A percentile compares a stretch with the other conserved stretches of the same genome.
phyloP scores from a whole-genome alignment of 2,329 filamentous ascomycete genomes.

The Podosphaera aphanis region DNA sequence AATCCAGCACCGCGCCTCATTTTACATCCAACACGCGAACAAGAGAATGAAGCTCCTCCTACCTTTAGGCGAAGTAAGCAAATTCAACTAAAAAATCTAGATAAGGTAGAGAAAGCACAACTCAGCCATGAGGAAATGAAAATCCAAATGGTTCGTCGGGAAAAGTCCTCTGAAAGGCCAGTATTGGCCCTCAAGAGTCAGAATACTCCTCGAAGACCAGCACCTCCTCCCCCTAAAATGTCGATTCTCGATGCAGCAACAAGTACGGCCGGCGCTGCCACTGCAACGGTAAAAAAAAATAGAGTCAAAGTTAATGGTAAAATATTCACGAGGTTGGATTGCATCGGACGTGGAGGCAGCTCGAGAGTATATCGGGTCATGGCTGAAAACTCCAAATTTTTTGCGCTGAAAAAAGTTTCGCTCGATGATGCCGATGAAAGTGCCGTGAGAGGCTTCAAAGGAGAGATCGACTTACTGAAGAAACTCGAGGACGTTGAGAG shows the following conservation, averaged over 20 bases:
- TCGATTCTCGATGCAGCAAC: constrained; percentile 83
- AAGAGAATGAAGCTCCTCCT: constrained; percentile 62
- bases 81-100: constrained; percentile 9
- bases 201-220: constrained; percentile 55
- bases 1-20: constrained; percentile 30
- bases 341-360: constrained; percentile 76
- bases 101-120: constrained; percentile 24
- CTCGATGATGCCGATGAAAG: constrained; percentile 71
- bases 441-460: constrained; percentile 70
- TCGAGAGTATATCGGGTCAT: constrained; percentile 91
- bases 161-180: constrained; percentile 30
- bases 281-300: constrained; percentile 49
- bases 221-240: constrained; percentile 82
- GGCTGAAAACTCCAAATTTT: constrained; percentile 88
- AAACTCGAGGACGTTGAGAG: constrained; percentile 67
- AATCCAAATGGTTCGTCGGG: constrained; percentile 16
- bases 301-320: constrained; percentile 79
- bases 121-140: constrained; percentile 26
- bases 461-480: constrained; percentile 76
- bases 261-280: constrained; percentile 54
- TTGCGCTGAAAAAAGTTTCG: constrained; percentile 80
- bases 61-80: constrained; percentile 32
- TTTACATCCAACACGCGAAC: constrained; percentile 43
- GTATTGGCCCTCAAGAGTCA: constrained; percentile 29
- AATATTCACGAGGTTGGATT: constrained; percentile 70